Evolutionary conservation across 805 yeast genomes (phyloP).

Genomic region (Candida gorgasii): DNA sequence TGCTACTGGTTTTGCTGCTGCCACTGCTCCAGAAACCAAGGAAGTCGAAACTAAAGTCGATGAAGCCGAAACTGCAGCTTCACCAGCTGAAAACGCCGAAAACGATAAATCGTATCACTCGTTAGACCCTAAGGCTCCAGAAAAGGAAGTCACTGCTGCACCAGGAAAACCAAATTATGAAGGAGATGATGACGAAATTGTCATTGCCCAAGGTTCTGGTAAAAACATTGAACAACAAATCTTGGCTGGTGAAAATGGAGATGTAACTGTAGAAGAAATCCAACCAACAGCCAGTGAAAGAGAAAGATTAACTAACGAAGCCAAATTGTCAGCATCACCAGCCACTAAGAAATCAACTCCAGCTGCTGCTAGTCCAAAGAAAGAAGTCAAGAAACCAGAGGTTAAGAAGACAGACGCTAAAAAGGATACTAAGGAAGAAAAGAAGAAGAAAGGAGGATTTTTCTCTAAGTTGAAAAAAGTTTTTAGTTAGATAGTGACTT

Average conservation of each 20-base stretch:
- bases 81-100: neutral
- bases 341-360: slow-evolving; percentile 11
- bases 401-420: slow-evolving; percentile 15
- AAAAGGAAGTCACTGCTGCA: slow-evolving; percentile 17
- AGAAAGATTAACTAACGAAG: slow-evolving; percentile 36
- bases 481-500: slow-evolving; percentile 19
- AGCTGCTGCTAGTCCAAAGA: slow-evolving; percentile 10
- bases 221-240: slow-evolving; percentile 35
- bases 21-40: slow-evolving; percentile 6
- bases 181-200: slow-evolving; percentile 36
- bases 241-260: slow-evolving; percentile 35
- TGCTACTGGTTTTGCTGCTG: neutral
- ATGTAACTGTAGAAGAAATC: slow-evolving; percentile 42
- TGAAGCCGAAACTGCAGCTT: slow-evolving; percentile 1
- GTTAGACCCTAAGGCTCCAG: slow-evolving; percentile 24
- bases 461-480: slow-evolving; percentile 39
- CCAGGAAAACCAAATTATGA: slow-evolving; percentile 18
- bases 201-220: slow-evolving; percentile 40
- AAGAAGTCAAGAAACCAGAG: neutral
- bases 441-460: slow-evolving; percentile 45
- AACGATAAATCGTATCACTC: slow-evolving; percentile 15
- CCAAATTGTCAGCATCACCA: slow-evolving; percentile 19
- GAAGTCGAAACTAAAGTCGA: neutral
- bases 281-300: slow-evolving; percentile 43
- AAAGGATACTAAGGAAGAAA: slow-evolving; percentile 19